A percentile compares a stretch with the other conserved stretches of the same genome.
These are phyloP conservation scores for Clitopilus passeckerianus DNA, from an alignment of 768 basidiomycete genomes.

Conservation along the genomic window DNA sequence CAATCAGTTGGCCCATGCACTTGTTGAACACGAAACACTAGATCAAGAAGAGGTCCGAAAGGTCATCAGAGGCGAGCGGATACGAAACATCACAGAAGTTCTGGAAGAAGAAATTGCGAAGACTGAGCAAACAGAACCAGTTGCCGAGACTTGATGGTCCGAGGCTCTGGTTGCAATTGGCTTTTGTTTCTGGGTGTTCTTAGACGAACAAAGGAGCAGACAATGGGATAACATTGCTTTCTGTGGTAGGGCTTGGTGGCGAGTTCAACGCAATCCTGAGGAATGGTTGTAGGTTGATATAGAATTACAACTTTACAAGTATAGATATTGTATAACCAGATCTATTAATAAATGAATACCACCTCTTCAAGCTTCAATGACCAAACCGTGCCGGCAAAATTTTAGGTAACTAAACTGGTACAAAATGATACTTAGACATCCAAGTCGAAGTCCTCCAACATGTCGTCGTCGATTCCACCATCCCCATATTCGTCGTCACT, in stretches of 20 bases:
- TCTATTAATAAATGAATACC: not conserved
- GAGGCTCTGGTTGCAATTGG: not conserved
- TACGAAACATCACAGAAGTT: slow-evolving; percentile 65
- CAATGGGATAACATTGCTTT: too few relatives aligned
- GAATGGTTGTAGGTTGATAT: not conserved
- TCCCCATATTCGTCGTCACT: slow-evolving; percentile 64
- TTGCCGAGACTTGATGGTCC: not conserved
- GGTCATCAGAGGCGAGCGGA: slow-evolving; percentile 80
- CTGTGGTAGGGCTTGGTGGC: not conserved
- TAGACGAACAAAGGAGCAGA: too few relatives aligned
- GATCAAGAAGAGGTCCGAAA: slow-evolving; percentile 80
- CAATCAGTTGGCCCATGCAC: slow-evolving; percentile 75
- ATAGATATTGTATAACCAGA: not conserved
- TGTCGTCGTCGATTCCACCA: slow-evolving; percentile 61
- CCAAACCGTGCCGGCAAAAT: not conserved
- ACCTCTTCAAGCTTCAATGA: not conserved
- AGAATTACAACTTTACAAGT: not conserved
- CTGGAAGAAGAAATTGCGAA: slow-evolving; percentile 50
- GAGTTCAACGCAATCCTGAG: not conserved
- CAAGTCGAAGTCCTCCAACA: slow-evolving; percentile 55
- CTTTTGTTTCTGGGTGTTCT: too few relatives aligned
- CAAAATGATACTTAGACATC: slow-evolving; percentile 22
- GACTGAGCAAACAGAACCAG: slow-evolving; percentile 12
- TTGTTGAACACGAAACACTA: slow-evolving; percentile 95
- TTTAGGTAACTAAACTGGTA: not conserved